These are phyloP conservation scores for Capsicum baccatum DNA, from an alignment of 257 asterid genomes.

Conservation along the genomic window DNA sequence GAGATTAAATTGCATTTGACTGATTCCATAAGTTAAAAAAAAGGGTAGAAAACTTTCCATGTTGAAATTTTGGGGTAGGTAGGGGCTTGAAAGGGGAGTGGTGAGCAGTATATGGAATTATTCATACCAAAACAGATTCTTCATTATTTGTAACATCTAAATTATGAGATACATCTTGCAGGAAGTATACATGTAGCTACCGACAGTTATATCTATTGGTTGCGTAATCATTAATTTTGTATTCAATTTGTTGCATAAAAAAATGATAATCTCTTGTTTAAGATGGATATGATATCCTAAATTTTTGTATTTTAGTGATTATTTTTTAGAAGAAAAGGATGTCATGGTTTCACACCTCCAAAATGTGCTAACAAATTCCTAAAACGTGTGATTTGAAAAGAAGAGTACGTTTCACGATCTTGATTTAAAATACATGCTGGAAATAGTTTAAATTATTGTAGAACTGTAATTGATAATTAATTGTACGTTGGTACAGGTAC, in stretches of 20 bases:
- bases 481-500: background rate
- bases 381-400: background rate
- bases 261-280: background rate
- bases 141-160: background rate
- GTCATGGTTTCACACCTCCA: background rate
- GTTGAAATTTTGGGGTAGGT: background rate
- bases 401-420: background rate
- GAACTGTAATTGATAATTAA: background rate
- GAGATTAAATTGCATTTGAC: too few species aligned
- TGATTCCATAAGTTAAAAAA: too few species aligned
- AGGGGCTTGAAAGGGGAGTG: slow-evolving; percentile 5
- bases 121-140: background rate
- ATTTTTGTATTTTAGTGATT: background rate
- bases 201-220: slow-evolving; percentile 7
- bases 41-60: background rate
- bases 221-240: background rate
- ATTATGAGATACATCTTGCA: background rate
- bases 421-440: background rate
- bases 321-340: background rate
- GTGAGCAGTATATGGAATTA: background rate
- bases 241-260: background rate
- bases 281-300: background rate
- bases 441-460: background rate
- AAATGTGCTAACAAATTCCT: slow-evolving; percentile 4
- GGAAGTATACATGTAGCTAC: background rate